Base-by-base conservation (phyloP, 345 rosid genomes). In the Boechera retrofracta region DNA sequence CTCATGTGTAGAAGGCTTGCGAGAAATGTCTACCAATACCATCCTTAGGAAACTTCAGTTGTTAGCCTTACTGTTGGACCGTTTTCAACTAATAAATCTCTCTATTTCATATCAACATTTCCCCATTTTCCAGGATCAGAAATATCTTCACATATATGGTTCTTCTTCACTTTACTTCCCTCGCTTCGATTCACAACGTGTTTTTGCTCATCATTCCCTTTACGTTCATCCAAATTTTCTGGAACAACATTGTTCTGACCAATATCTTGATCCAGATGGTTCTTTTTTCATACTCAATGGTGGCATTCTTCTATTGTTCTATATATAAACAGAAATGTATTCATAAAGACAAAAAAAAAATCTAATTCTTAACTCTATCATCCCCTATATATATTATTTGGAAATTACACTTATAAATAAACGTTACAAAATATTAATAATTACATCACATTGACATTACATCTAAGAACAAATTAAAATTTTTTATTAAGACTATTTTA, bases 51-150 rank as follows among this genome's bases (percentile, higher is more conserved):
- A 71, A 71, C 67, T 0, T 32, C 33, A 18, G 16, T 45, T 5
- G 45, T 1, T 32, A 21, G 33, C 33, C 65, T 70, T 70, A 8
- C 32, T 1, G 24, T 7, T 31, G 65, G 74, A 11, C 65, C 56
- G 1, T 16, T 57, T 1, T 0, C 2, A 32, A 70, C 74, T 35
- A 70, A 44, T 6, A 57, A 41, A 32, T 70, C 74, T 70, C 65
- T 58, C 44, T 13, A 6, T 8, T 11, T 58, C 11, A n/a, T 18
- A 47, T 71, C 65, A 12, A 70, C 9, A 5, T 57, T 44, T 70
- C 74, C 56, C 74, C 65, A 70, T 1, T 57, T 70, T 10, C 45
- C 45, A 1, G 65, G 56, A 57, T 57, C 74, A 32, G 55, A 57
- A 5, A 45, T 2, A 58, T 70, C 74, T 24, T 29, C 51, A 45